A percentile compares a stretch with the other conserved stretches of the same genome.
phyloP scores from a whole-genome alignment of 1,139 yeast species.

The Wickerhamomyces sp. region DNA sequence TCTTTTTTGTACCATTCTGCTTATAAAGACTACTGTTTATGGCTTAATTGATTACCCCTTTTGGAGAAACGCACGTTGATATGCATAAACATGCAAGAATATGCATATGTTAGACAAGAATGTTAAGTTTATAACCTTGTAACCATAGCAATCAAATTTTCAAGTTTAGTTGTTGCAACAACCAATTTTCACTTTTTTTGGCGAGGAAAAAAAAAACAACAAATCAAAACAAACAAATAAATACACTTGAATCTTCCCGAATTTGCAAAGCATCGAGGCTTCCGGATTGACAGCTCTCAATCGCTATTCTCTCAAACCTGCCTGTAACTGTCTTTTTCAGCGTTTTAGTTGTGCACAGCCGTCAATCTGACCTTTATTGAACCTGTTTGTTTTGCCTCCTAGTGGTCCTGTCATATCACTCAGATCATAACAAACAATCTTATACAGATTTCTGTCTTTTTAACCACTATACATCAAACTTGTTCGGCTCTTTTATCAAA shows the following conservation, averaged over 20 bases:
- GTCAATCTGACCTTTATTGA: too few species aligned
- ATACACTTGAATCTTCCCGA: background rate
- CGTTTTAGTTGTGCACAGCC: too few species aligned
- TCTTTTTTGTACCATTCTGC: background rate
- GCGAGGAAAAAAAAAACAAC: background rate
- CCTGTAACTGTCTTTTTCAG: too few species aligned
- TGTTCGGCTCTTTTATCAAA: too few species aligned
- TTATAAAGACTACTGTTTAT: background rate
- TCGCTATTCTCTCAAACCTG: too few species aligned
- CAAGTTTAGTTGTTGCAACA: background rate
- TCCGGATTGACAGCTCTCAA: too few species aligned
- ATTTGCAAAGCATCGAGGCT: background rate
- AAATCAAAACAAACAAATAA: constrained; percentile 1
- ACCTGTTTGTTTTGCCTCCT: too few species aligned
- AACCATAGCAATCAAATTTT: background rate
- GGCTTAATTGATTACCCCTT: background rate
- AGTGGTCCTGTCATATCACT: too few species aligned
- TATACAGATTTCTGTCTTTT: too few species aligned
- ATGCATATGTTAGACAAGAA: background rate
- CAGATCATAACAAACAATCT: too few species aligned
- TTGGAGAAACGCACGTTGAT: background rate
- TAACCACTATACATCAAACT: too few species aligned
- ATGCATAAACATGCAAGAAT: background rate
- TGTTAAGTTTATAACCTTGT: background rate
- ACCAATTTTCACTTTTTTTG: background rate